Evolutionary conservation across 1,284 basidiomycete species (phyloP).

Genomic region (Ustilago nuda): DNA sequence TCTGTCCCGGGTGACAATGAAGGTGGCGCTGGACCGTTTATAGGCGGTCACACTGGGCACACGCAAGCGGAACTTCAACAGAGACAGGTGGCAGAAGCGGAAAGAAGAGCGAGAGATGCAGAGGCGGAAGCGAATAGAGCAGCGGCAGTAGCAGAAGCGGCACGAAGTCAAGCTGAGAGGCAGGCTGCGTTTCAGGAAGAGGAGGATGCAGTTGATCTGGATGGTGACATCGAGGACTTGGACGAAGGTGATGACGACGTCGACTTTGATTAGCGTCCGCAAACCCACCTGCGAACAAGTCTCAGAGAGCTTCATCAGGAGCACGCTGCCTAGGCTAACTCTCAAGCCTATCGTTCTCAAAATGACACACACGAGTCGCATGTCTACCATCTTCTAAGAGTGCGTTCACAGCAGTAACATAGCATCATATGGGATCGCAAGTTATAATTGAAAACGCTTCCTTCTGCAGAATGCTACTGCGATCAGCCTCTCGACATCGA

Average conservation of each 20-base stretch:
- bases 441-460: not conserved
- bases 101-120: conserved; percentile 41
- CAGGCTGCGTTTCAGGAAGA: conserved; percentile 47
- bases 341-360: not conserved
- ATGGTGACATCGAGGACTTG: conserved; percentile 59
- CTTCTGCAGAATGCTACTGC: not conserved
- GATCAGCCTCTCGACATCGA: not conserved
- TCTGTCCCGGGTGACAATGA: conserved; percentile 21
- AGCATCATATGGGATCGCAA: no score
- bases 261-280: conserved; percentile 34
- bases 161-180: conserved; percentile 35
- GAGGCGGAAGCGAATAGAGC: conserved; percentile 40
- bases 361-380: not conserved
- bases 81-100: conserved; percentile 31
- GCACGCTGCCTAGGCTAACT: not conserved
- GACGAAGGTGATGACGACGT: conserved; percentile 54
- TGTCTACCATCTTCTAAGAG: not conserved
- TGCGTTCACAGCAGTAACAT: no score
- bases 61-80: conserved; percentile 39
- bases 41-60: conserved; percentile 40
- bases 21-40: conserved; percentile 15
- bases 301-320: not conserved
- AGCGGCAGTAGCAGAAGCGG: conserved; percentile 34
- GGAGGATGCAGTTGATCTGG: conserved; percentile 52
- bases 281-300: not conserved